A percentile compares a stretch with the other conserved stretches of the same genome.
phyloP scores from a whole-genome alignment of 2,329 filamentous ascomycete genomes.

The Lachnellula willkommii region DNA sequence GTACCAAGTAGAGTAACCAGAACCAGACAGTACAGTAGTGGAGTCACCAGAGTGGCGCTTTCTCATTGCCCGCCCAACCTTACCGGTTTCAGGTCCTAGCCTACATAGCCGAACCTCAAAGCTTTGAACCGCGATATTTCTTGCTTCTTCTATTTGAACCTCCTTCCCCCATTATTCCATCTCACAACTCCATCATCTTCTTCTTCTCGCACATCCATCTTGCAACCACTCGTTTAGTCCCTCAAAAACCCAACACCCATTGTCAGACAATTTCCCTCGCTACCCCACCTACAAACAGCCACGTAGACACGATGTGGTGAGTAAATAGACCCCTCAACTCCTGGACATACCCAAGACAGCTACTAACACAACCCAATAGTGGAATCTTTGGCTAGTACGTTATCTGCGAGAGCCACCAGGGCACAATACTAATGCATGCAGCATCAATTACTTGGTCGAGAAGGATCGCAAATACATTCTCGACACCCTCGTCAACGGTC shows the following conservation, averaged over 20 bases:
- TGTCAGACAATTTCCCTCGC: background rate
- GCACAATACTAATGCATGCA: background rate
- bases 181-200: background rate
- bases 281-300: background rate
- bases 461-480: constrained; percentile 97
- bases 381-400: constrained; percentile 15
- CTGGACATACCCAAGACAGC: background rate
- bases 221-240: constrained; percentile 1
- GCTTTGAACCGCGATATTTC: too few relatives aligned
- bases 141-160: background rate
- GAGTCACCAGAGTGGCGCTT: too few relatives aligned
- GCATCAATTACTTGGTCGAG: constrained; percentile 86
- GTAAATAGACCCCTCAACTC: constrained; percentile 11
- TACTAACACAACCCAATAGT: constrained; percentile 8
- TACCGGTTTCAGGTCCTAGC: background rate
- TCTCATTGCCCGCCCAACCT: too few relatives aligned
- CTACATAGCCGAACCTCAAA: background rate
- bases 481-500: constrained; percentile 92
- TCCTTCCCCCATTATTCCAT: background rate
- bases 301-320: constrained; percentile 11
- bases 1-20: too few relatives aligned
- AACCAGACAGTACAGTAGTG: too few relatives aligned
- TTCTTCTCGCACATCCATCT: background rate
- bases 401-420: background rate
- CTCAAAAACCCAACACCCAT: background rate